Conservation (phyloP, 257 asterid species). For the Solanum corneliomulleri region DNA sequence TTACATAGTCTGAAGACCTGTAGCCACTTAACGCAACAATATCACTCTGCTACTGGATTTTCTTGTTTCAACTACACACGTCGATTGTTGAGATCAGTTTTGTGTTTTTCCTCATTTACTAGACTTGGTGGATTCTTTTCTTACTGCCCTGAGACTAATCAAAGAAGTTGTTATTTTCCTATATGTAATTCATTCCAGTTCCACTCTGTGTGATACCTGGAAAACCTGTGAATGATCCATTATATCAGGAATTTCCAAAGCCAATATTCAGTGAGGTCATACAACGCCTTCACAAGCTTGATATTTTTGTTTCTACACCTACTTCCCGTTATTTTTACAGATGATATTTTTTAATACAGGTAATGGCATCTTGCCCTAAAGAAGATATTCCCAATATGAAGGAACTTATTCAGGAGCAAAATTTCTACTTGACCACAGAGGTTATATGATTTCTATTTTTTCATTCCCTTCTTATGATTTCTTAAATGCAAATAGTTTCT, state of each 20-base stretch:
- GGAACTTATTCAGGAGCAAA: slow-evolving; percentile 69
- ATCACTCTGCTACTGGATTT: not conserved
- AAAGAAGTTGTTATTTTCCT: not conserved
- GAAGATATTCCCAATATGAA: slow-evolving; percentile 57
- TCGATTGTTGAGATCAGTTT: not conserved
- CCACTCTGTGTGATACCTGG: slow-evolving; percentile 55
- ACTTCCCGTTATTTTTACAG: not conserved
- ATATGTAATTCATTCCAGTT: slow-evolving; percentile 20
- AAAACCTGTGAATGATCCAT: slow-evolving; percentile 58
- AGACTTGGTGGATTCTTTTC: not conserved
- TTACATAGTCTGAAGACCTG: not conserved
- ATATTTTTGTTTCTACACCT: not conserved
- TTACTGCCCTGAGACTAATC: not conserved
- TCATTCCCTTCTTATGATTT: not conserved
- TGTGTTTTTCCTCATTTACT: not conserved
- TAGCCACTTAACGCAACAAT: not conserved
- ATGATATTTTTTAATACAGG: not conserved
- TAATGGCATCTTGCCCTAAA: slow-evolving; percentile 50
- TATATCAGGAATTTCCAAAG: slow-evolving; percentile 62
- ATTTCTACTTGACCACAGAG: slow-evolving; percentile 79
- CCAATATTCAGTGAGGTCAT: slow-evolving; percentile 63
- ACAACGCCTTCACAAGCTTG: not conserved
- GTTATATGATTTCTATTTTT: slow-evolving; percentile 9
- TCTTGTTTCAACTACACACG: not conserved
- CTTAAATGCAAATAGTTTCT: not conserved